Conservation (phyloP, 2,329 filamentous ascomycete species). For the Fusarium brachygibbosum region DNA sequence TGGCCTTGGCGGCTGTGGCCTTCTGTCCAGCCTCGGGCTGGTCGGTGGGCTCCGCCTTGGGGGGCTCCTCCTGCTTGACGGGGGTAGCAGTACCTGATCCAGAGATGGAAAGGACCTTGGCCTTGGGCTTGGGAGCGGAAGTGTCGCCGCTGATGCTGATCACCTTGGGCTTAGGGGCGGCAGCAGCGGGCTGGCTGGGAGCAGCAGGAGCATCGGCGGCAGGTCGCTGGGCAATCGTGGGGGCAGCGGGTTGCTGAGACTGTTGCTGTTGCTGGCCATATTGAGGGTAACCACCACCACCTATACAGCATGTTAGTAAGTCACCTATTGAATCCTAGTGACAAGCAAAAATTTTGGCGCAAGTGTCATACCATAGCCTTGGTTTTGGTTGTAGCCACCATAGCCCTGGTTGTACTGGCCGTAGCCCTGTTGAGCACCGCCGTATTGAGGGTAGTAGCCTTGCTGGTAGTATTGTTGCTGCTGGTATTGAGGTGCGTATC, state of each 20-base stretch:
- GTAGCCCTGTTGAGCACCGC: slow-evolving; percentile 62
- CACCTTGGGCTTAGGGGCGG: slow-evolving; percentile 71
- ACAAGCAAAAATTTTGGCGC: slow-evolving; percentile 12
- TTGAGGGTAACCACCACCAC: slow-evolving; percentile 67
- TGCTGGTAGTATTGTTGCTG: slow-evolving; percentile 66
- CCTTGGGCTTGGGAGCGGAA: slow-evolving; percentile 67
- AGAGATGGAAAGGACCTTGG: slow-evolving; percentile 62
- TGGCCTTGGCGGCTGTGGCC: slow-evolving; percentile 87
- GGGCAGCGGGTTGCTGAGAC: slow-evolving; percentile 56
- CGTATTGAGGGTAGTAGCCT: slow-evolving; percentile 72
- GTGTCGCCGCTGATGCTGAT: slow-evolving; percentile 75
- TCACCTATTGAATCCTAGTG: slow-evolving; percentile 11
- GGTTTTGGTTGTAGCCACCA: slow-evolving; percentile 63
- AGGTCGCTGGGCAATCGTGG: slow-evolving; percentile 46
- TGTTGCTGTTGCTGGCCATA: slow-evolving; percentile 61
- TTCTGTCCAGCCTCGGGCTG: slow-evolving; percentile 82
- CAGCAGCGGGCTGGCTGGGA: slow-evolving; percentile 60
- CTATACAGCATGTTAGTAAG: slow-evolving; percentile 50
- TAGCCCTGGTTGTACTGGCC: slow-evolving; percentile 67
- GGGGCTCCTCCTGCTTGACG: slow-evolving; percentile 60
- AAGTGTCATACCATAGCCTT: slow-evolving; percentile 57
- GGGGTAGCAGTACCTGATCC: slow-evolving; percentile 51
- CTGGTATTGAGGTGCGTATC: slow-evolving; percentile 68
- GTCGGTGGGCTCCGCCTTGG: slow-evolving; percentile 62
- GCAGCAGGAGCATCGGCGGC: slow-evolving; percentile 57